Conservation (phyloP, 179 eudicot species). For the Patellifolia procumbens region DNA sequence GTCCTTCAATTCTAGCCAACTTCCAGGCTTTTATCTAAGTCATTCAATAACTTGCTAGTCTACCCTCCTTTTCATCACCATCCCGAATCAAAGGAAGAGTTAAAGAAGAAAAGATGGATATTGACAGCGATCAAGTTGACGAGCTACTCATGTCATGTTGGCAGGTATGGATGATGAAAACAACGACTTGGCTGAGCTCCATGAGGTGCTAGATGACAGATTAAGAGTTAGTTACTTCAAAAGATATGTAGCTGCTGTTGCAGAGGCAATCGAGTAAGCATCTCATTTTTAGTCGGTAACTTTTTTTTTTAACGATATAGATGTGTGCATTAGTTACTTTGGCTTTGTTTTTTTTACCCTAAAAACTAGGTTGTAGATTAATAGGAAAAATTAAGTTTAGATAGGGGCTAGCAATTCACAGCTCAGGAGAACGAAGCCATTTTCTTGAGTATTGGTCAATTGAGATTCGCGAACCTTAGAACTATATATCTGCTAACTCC, state of each 20-base stretch:
- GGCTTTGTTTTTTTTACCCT: too few relatives aligned
- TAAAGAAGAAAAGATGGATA: background rate
- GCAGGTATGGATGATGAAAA: conserved; percentile 77
- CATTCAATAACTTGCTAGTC: background rate
- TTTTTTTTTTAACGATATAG: too few relatives aligned
- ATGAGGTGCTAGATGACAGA: conserved; percentile 70
- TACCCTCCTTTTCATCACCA: background rate
- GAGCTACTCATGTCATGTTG: background rate
- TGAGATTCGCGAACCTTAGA: background rate
- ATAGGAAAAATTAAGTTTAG: too few relatives aligned
- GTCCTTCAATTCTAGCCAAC: conserved; percentile 1
- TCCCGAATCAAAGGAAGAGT: background rate
- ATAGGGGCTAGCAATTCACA: too few relatives aligned
- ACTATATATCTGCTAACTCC: background rate
- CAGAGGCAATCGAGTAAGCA: conserved; percentile 59
- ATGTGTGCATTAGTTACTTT: background rate
- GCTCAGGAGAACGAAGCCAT: too few relatives aligned
- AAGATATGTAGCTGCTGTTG: conserved; percentile 64
- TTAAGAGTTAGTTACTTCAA: conserved; percentile 64
- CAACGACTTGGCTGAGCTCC: conserved; percentile 37
- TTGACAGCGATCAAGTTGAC: conserved; percentile 2
- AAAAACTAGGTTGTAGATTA: too few relatives aligned
- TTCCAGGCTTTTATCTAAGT: background rate
- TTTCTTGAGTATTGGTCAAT: background rate
- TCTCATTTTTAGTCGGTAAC: background rate